Evolutionary conservation across 495 filamentous ascomycete genomes (phyloP), one percentile per base, ranked within the genome.

Genomic region (Aspergillus bertholletiae): DNA sequence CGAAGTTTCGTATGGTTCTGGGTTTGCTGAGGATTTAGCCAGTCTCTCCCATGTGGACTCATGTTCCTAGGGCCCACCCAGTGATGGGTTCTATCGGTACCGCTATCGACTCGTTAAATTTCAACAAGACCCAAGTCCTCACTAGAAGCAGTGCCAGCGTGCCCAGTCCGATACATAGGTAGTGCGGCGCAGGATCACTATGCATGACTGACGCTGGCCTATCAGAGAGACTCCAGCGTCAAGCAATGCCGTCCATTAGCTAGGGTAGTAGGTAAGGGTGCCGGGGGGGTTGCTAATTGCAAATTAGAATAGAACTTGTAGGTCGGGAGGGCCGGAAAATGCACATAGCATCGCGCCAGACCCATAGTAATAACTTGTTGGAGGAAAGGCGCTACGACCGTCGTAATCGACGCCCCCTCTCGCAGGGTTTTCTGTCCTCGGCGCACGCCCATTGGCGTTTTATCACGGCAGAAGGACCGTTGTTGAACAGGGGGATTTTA

Each of bases 311-410:
- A 56, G 51, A 44, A 37, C 32, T 43, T 60, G 53, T 61, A 54
- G 45, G 62, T 59, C 47, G 55, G 58, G 55, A 55, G 49, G 54
- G 53, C 59, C 58, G 58, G 58, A 61, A 55, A 52, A 53, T 52
- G 55, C 55, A 45, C 59, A 60, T 62, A 54, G 61, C 58, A 56
- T 52, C 32, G 17, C 44, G 53, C 51, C 40, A 49, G 58, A 58
- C 62, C 62, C 62, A 59, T 64, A 58, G 51, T 52, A 64, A 56
- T 64, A 61, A 55, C 50, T 51, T 49, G 34, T 57, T 52, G 56
- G 53, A 47, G 56, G 35, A 41, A 55, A 37, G 46, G 48, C 60
- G 46, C 53, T 55, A 37, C 43, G 30, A 41, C 51, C 46, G 32
- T 18, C 35, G 12, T 43, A 37, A 37, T 37, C 34, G 13, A 37